phyloP scores from a whole-genome alignment of 2,329 filamentous ascomycete species.

The Ampelomyces quisqualis region DNA sequence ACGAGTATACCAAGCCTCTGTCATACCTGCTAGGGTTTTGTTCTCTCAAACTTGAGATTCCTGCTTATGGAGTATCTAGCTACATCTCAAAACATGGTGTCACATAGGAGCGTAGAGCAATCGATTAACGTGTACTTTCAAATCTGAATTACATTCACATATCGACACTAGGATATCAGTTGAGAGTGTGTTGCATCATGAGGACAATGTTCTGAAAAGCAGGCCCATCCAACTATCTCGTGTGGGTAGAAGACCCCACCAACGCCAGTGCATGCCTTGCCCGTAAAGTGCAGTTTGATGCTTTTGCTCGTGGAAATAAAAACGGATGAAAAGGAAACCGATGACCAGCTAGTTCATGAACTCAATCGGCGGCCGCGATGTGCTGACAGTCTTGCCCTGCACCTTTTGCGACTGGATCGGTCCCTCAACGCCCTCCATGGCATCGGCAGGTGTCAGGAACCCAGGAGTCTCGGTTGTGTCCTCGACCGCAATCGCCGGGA shows the following conservation, averaged over 20 bases:
- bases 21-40: no score
- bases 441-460: constrained; percentile 53
- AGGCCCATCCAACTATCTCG: background rate
- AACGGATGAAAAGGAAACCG: constrained; percentile 9
- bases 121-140: no score
- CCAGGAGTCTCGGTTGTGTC: constrained; percentile 56
- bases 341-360: constrained; percentile 32
- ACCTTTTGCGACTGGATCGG: constrained; percentile 39
- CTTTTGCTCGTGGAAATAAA: constrained; percentile 20
- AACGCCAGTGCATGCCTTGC: constrained; percentile 33
- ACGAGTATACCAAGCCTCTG: no score
- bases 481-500: constrained; percentile 65
- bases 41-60: no score
- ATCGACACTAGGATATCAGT: no score
- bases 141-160: no score
- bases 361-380: constrained; percentile 44
- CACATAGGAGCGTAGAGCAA: no score
- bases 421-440: constrained; percentile 39
- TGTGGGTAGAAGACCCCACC: constrained; percentile 1
- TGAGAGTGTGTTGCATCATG: no score
- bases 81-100: no score
- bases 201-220: constrained; percentile 1
- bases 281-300: constrained; percentile 3
- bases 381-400: constrained; percentile 37
- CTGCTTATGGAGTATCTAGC: no score